phyloP scores from a whole-genome alignment of 768 basidiomycete genomes.

The Kwoniella shandongensis region DNA sequence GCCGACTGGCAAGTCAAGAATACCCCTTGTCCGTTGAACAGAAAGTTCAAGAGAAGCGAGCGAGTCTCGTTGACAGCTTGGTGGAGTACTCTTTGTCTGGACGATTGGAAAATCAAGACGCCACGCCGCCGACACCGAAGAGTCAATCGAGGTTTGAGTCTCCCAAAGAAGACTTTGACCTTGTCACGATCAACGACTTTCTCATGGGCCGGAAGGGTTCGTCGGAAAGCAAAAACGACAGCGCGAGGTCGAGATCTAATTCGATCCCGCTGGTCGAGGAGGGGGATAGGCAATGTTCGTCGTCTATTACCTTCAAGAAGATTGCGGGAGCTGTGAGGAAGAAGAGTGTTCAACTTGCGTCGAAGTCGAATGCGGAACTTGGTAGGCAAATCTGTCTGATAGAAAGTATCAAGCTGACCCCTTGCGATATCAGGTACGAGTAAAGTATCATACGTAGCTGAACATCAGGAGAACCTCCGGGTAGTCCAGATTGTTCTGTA shows the following conservation, averaged over 20 bases:
- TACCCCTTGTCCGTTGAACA: slow-evolving; percentile 17
- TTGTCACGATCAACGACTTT: slow-evolving; percentile 41
- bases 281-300: neutral
- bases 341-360: slow-evolving; percentile 10
- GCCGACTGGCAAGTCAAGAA: slow-evolving; percentile 29
- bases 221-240: neutral
- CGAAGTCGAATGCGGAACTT: slow-evolving; percentile 1
- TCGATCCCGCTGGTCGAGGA: slow-evolving; percentile 17
- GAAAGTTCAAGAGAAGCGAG: slow-evolving; percentile 58
- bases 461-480: slow-evolving; percentile 82
- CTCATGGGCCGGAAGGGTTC: slow-evolving; percentile 7
- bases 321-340: slow-evolving; percentile 17
- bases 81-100: slow-evolving; percentile 70
- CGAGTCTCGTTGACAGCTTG: slow-evolving; percentile 73
- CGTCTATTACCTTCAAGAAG: slow-evolving; percentile 11
- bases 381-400: slow-evolving; percentile 9
- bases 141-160: neutral
- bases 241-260: slow-evolving; percentile 8
- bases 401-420: neutral
- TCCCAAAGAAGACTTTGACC: slow-evolving; percentile 23
- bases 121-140: slow-evolving; percentile 56
- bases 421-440: slow-evolving; percentile 19
- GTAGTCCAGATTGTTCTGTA: slow-evolving; percentile 75
- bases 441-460: slow-evolving; percentile 63
- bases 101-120: slow-evolving; percentile 77